These are phyloP conservation scores for Calycina herbarum DNA, from an alignment of 2,329 filamentous ascomycete genomes.

Conservation along the genomic window DNA sequence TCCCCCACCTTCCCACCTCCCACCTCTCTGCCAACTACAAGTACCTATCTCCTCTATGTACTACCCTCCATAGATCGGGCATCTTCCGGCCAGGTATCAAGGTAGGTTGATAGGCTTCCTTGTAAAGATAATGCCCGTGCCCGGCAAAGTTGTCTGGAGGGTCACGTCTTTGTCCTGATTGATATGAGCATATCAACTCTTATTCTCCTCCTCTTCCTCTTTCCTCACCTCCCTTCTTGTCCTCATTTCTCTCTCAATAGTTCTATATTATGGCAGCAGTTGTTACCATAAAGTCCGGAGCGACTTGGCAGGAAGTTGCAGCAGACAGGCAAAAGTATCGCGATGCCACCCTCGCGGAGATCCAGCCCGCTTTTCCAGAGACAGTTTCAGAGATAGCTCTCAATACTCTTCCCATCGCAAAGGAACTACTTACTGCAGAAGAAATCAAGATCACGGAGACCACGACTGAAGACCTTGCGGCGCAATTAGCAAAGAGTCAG, in stretches of 20 bases:
- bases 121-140: background rate
- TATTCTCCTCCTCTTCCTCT: background rate
- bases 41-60: background rate
- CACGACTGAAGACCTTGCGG: slow-evolving; percentile 45
- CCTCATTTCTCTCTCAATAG: background rate
- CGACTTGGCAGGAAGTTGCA: slow-evolving; percentile 50
- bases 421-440: slow-evolving; percentile 45
- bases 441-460: slow-evolving; percentile 51
- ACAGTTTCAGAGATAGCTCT: slow-evolving; percentile 40
- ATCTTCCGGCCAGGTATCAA: background rate
- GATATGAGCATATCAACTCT: background rate
- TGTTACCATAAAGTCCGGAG: slow-evolving; percentile 34
- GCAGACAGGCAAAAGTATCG: slow-evolving; percentile 47
- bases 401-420: slow-evolving; percentile 49
- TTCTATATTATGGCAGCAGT: slow-evolving; percentile 28
- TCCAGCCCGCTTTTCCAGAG: slow-evolving; percentile 44
- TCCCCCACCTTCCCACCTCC: background rate
- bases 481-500: slow-evolving; percentile 44
- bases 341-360: slow-evolving; percentile 44
- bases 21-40: background rate
- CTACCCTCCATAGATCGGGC: background rate
- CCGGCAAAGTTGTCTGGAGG: background rate
- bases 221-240: background rate
- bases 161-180: background rate
- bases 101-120: background rate